Conservation (phyloP, 148 eudicot genomes). For the Tetragonia tetragonoides region DNA sequence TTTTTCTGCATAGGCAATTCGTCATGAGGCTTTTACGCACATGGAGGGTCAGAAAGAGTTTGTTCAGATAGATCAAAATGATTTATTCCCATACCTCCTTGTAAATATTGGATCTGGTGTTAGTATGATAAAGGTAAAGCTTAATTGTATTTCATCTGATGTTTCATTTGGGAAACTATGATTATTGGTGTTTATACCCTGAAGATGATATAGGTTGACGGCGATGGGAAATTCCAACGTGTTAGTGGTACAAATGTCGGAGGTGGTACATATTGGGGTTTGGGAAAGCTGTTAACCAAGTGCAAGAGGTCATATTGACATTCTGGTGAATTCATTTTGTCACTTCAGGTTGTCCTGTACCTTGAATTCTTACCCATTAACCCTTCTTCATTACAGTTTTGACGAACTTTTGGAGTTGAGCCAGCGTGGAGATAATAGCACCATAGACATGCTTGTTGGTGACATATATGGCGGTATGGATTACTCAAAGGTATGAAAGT, state of each 20-base stretch:
- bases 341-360: constrained; percentile 14
- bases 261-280: constrained; percentile 91
- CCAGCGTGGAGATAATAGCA: constrained; percentile 73
- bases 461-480: constrained; percentile 88
- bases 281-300: constrained; percentile 80
- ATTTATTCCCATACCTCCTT: constrained; percentile 86
- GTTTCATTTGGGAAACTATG: not conserved
- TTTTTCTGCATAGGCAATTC: constrained; percentile 55
- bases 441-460: constrained; percentile 95
- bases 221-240: constrained; percentile 73
- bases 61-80: constrained; percentile 75
- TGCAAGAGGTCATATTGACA: constrained; percentile 61
- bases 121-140: constrained; percentile 85
- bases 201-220: constrained; percentile 59
- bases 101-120: constrained; percentile 95
- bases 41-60: constrained; percentile 65
- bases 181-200: constrained; percentile 14
- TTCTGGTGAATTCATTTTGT: constrained; percentile 25
- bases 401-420: constrained; percentile 91
- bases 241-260: constrained; percentile 94
- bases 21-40: constrained; percentile 76
- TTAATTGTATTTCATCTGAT: not conserved
- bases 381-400: constrained; percentile 48
- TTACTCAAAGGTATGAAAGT: constrained; percentile 60
- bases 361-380: constrained; percentile 21